phyloP scores from a whole-genome alignment of 148 eudicot genomes.

The Fallopia convolvulus region DNA sequence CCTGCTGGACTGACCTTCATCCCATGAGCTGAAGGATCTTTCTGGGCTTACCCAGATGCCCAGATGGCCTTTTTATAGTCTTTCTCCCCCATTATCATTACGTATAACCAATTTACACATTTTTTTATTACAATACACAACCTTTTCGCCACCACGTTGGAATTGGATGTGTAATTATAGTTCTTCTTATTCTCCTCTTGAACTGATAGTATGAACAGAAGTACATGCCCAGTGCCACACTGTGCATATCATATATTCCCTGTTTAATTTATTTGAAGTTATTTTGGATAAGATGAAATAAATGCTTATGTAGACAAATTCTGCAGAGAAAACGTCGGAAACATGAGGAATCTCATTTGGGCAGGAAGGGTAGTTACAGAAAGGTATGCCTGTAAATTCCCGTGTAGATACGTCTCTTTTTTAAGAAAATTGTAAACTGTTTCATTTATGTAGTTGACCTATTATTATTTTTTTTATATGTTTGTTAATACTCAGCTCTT shows the following conservation, averaged over 20 bases:
- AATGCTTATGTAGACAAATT: neutral
- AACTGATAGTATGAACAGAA: neutral
- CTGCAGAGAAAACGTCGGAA: slow-evolving; percentile 10
- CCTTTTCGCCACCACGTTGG: neutral
- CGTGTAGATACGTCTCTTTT: neutral
- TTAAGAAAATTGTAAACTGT: neutral
- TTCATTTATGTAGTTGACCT: neutral
- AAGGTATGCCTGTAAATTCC: slow-evolving; percentile 2
- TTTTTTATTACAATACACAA: neutral
- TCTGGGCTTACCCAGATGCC: no score
- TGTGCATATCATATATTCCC: neutral
- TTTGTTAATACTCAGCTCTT: neutral
- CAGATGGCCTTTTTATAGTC: no score
- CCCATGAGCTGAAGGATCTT: no score
- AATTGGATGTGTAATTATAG: neutral
- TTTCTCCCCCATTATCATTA: no score
- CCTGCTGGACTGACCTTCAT: no score
- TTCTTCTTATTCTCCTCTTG: neutral
- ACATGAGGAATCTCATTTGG: slow-evolving; percentile 4
- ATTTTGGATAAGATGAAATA: neutral
- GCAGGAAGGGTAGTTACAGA: slow-evolving; percentile 9
- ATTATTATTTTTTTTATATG: neutral
- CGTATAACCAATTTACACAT: no score
- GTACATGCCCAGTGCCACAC: neutral
- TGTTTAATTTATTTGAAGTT: neutral